phyloP scores from a whole-genome alignment of 192 early-diverging fungal species.

The Coemansia sp. region DNA sequence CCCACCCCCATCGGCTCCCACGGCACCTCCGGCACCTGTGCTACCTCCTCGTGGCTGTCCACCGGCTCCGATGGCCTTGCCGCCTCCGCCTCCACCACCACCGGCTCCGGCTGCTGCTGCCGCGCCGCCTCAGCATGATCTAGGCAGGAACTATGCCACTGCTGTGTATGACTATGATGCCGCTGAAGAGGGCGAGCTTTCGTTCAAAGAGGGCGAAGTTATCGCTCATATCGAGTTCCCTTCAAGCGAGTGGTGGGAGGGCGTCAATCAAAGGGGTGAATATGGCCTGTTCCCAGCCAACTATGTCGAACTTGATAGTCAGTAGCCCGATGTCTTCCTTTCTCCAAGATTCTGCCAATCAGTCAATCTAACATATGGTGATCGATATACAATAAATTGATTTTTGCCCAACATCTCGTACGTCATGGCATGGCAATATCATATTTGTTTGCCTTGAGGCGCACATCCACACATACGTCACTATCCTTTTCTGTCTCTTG shows the following conservation, averaged over 20 bases:
- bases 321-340: not conserved
- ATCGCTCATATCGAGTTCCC: conserved; percentile 81
- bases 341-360: too few species aligned
- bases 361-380: not conserved
- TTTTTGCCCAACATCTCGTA: not conserved
- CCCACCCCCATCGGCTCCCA: not conserved
- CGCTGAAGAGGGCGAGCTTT: conserved; percentile 83
- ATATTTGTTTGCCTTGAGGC: not conserved
- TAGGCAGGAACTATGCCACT: conserved; percentile 51
- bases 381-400: not conserved
- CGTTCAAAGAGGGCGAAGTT: conserved; percentile 69
- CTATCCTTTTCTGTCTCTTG: not conserved
- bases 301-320: conserved; percentile 33
- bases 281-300: conserved; percentile 77
- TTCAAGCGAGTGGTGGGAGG: conserved; percentile 93
- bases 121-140: conserved; percentile 15
- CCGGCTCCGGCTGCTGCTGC: conserved; percentile 7
- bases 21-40: conserved; percentile 14
- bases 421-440: not conserved
- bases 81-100: conserved; percentile 20
- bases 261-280: conserved; percentile 55
- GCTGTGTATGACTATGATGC: conserved; percentile 85
- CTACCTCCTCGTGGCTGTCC: conserved; percentile 16
- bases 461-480: not conserved
- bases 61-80: not conserved